Base-by-base conservation (phyloP, 108 stramenopile genomes). In the Chaetoceros muelleri region DNA sequence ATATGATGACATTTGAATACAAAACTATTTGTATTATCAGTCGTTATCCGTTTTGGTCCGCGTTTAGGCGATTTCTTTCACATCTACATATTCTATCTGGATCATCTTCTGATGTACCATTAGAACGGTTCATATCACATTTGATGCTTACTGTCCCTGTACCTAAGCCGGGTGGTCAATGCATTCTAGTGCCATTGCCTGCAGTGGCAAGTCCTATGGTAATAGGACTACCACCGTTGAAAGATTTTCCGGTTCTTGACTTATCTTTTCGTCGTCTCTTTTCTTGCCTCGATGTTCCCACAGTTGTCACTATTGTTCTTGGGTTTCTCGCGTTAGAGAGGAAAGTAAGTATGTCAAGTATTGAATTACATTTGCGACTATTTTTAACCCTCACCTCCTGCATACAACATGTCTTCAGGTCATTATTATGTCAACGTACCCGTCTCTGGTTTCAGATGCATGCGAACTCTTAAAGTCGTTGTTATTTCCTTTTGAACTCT, bases 91-190 rank as follows among this genome's bases (percentile, higher is more conserved):
- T 76, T 18, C 40, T 85, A 1, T 84, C 90, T 49, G 74, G 75
- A n/a, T 81, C 77, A 28, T 72, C 82, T 1, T 85, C 82, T 0
- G 82, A 80, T 46, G 53, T 85, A 13, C 90, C 90, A 2, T 40
- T 91, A 30, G 90, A 91, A 61, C 64, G 90, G 29, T 82, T 71
- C 57, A 83, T 91, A 52, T 91, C 90, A 17, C 90, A 91, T 67
- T 57, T 91, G 1, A 62, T 91, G 18, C 55, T 91, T 44, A 54
- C 83, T 17, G 90, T 87, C 20, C 85, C 90, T 23, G 52, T 87
- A 8, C 90, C 90, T 1, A 83, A 80, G 53, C 84, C 90, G 19
- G 90, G 84, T 28, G 84, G 85, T 13, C 85, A 80, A 45, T 69
- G 52, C 30, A 57, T 91, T n/a, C 57, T 91, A 19, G 70, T 91